Percentiles rank a stretch among this genome's conserved stretches.
Conservation (phyloP, 371 early-diverging fungal genomes). For the Mortierella sp. region DNA sequence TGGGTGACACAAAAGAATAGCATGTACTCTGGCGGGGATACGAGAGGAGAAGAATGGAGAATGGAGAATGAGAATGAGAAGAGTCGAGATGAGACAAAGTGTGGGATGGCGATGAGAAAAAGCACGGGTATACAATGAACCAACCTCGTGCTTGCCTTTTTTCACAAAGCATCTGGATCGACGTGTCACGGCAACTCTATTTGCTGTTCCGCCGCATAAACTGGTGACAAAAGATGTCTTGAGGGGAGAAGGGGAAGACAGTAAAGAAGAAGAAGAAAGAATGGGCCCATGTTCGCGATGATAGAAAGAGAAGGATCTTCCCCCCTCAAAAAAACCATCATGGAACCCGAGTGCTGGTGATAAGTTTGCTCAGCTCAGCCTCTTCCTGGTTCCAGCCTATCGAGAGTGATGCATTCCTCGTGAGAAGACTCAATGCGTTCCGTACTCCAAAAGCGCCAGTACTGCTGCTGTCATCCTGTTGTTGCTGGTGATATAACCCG, state of each 20-base stretch:
- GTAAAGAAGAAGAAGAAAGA: background rate
- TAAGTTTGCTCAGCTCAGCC: conserved; percentile 18
- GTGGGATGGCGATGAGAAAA: too few relatives aligned
- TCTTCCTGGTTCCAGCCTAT: conserved; percentile 45
- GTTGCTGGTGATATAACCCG: conserved; percentile 29
- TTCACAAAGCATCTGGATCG: too few relatives aligned
- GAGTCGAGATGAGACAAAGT: too few relatives aligned
- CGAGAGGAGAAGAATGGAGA: background rate
- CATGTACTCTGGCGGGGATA: background rate
- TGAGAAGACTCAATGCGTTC: conserved; percentile 12
- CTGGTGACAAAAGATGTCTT: too few relatives aligned
- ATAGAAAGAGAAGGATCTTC: too few relatives aligned
- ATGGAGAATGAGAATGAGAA: background rate
- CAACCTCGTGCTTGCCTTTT: too few relatives aligned
- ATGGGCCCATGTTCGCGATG: too few relatives aligned
- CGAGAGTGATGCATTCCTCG: conserved; percentile 14
- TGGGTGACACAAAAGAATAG: too few relatives aligned
- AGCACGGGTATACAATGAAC: too few relatives aligned
- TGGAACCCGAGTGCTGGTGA: conserved; percentile 35
- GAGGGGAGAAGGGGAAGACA: too few relatives aligned
- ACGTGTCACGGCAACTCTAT: too few relatives aligned
- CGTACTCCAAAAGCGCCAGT: background rate
- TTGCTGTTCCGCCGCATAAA: too few relatives aligned
- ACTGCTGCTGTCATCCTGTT: conserved; percentile 4
- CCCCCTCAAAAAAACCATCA: conserved; percentile 2